These are phyloP conservation scores for Rosa persica DNA, from an alignment of 306 rosid genomes.

Conservation along the genomic window DNA sequence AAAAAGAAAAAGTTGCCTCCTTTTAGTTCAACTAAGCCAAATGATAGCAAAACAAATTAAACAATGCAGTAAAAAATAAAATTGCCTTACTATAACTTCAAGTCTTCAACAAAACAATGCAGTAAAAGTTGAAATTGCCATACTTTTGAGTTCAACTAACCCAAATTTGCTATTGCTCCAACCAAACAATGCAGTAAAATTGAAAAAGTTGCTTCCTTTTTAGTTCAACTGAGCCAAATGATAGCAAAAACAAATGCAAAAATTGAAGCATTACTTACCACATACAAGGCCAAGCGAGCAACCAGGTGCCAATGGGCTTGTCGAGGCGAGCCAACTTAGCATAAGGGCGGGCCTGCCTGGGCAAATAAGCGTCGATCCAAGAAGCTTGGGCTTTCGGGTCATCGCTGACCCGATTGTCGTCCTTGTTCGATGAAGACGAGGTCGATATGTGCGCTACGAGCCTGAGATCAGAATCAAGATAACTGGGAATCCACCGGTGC, in stretches of 20 bases:
- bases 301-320: conserved; percentile 93
- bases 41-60: neutral
- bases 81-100: neutral
- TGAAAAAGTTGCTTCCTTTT: neutral
- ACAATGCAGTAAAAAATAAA: neutral
- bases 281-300: conserved; percentile 93
- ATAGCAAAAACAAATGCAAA: no score
- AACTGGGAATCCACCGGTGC: conserved; percentile 9
- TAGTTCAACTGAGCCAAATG: neutral
- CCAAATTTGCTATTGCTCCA: neutral
- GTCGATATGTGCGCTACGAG: conserved; percentile 46
- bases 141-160: neutral
- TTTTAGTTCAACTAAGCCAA: neutral
- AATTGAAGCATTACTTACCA: neutral
- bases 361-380: conserved; percentile 75
- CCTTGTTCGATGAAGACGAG: conserved; percentile 40
- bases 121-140: neutral
- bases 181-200: neutral
- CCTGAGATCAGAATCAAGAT: conserved; percentile 23
- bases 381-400: conserved; percentile 30
- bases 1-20: neutral
- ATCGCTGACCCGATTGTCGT: conserved; percentile 26
- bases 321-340: conserved; percentile 92
- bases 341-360: conserved; percentile 60
- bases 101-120: conserved; percentile 14